phyloP scores from a whole-genome alignment of 306 rosid genomes.

The Prunus kanzakura region DNA sequence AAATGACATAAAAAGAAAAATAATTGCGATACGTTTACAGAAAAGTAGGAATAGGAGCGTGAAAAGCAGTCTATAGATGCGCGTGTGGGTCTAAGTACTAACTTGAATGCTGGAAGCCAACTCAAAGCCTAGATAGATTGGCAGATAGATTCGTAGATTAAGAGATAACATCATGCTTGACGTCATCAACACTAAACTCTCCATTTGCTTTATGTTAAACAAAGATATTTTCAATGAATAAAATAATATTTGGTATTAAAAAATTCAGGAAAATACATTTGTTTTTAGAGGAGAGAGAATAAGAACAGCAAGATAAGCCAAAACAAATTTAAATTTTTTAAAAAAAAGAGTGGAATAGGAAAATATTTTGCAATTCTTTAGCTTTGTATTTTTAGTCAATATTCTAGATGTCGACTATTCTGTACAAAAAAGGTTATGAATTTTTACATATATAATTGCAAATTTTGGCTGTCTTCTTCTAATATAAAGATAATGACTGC shows the following conservation, averaged over 20 bases:
- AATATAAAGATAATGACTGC: too few species aligned
- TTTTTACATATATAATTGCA: too few species aligned
- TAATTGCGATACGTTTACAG: too few species aligned
- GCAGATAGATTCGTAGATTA: constrained; percentile 37
- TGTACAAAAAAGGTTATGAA: not conserved
- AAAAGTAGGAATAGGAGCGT: constrained; percentile 2
- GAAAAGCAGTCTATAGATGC: not conserved
- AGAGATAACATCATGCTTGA: constrained; percentile 40
- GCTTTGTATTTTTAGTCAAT: not conserved
- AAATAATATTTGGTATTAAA: not conserved
- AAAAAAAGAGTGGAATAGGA: not conserved
- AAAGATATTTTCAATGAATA: not conserved
- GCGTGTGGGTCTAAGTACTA: constrained; percentile 33
- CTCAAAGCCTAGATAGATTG: constrained; percentile 41
- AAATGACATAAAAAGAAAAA: too few species aligned
- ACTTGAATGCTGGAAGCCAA: constrained; percentile 31
- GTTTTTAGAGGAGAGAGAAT: not conserved
- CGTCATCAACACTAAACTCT: constrained; percentile 30
- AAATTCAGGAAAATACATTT: not conserved
- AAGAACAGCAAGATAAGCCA: not conserved
- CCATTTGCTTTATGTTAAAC: not conserved
- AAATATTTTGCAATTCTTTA: not conserved
- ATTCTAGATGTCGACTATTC: not conserved
- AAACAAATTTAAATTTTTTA: not conserved
- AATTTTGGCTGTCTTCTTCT: too few species aligned